Evolutionary conservation across 768 basidiomycete species (phyloP), one percentile per base, ranked within the genome.

Genomic region (Asterophora parasitica): DNA sequence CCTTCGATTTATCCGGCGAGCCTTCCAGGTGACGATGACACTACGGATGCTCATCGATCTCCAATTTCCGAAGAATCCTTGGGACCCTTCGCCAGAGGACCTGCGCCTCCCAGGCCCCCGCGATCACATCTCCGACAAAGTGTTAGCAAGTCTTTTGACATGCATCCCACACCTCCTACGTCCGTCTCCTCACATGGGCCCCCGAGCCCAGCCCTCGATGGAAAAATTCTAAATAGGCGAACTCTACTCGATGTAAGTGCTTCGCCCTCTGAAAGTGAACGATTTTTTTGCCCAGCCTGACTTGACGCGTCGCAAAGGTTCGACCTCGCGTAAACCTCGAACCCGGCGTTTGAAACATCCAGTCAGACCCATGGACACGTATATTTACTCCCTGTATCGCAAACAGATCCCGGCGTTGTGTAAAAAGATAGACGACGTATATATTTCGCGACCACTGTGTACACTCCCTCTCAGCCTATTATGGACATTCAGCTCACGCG

Each of bases 1-100:
- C 76, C 77, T 39, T 78, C 79, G 0, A 69, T 77, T 23, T 77
- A 78, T 52, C 73, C 77, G 7, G 62, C 71, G 1, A 72, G 67
- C 48, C 57, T 79, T 12, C 71, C 72, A 19, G 54, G 46, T 31
- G 64, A 65, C n/a, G 68, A 70, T 36, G 62, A 57, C 42, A 61
- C 51, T 26, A 58, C 34, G 3, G 55, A 60, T 33, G 54, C 37
- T 10, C 39, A 51, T 28, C 55, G 56, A 33, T 56, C 59, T 40
- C 60, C 56, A 36, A 54, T 44, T 15, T 48, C 39, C 13, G 58
- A 57, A 19, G 4, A 44, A 42, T 31, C 40, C 5, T 45, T 38
- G 31, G 42, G 45, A 16, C 42, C 55, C 15, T 47, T 48, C 7
- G 36, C 49, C 23, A 44, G 45, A 30, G 42, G 19, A 15, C 40